These are phyloP conservation scores for Yamadazyma tumulicola DNA, from an alignment of 805 yeast genomes.

Conservation along the genomic window DNA sequence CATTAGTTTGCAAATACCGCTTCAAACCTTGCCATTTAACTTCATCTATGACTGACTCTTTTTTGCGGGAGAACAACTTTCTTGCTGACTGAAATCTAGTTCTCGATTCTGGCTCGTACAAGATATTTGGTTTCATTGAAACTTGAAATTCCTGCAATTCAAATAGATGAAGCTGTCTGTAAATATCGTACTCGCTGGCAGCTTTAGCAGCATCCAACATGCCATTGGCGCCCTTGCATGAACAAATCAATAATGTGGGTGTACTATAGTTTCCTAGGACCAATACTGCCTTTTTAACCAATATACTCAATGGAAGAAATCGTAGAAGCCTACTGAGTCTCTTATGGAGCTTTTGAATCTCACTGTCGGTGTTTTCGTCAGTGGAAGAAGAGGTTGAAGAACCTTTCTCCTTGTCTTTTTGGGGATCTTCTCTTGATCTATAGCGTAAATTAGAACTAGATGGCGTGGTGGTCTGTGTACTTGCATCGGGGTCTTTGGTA, in stretches of 20 bases:
- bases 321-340: constrained; percentile 20
- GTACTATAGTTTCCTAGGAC: constrained; percentile 80
- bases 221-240: constrained; percentile 55
- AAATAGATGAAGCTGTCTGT: constrained; percentile 43
- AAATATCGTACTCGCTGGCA: constrained; percentile 51
- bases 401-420: constrained; percentile 1
- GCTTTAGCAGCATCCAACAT: constrained; percentile 52
- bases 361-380: background rate
- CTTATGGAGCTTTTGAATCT: constrained; percentile 3
- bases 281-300: constrained; percentile 63
- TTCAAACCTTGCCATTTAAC: constrained; percentile 70
- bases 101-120: constrained; percentile 38
- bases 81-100: constrained; percentile 2
- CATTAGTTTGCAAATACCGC: constrained; percentile 51
- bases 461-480: background rate
- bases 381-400: constrained; percentile 1
- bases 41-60: constrained; percentile 1
- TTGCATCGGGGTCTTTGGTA: background rate
- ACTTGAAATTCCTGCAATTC: constrained; percentile 52
- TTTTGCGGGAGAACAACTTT: constrained; percentile 1
- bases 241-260: constrained; percentile 63
- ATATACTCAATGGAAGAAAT: constrained; percentile 60
- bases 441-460: constrained; percentile 1
- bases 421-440: constrained; percentile 1
- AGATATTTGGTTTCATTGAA: constrained; percentile 66